Conservation (phyloP, 169 alveolate species). For the Plasmodium vivax region DNA sequence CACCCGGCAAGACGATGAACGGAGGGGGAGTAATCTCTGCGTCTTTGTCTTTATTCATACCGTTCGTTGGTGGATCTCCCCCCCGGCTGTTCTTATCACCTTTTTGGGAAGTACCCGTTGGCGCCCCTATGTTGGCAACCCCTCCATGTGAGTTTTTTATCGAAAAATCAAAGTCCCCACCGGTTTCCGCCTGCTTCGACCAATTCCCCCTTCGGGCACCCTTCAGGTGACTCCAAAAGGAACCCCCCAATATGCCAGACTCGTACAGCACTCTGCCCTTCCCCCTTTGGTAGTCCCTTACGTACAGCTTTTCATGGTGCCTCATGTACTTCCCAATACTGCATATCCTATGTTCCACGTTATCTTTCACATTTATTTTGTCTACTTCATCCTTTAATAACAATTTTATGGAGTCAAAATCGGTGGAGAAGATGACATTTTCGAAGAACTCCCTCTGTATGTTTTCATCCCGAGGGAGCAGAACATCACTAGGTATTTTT, state of each 20-base stretch:
- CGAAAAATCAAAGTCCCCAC: neutral
- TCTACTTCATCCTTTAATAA: conserved; percentile 32
- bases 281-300: neutral
- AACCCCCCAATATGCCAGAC: neutral
- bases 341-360: conserved; percentile 3
- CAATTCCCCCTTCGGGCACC: neutral
- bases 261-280: conserved; percentile 2
- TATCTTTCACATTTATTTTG: conserved; percentile 10
- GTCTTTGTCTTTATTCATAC: neutral
- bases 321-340: conserved; percentile 4
- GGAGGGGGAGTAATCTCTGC: neutral
- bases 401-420: neutral
- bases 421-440: conserved; percentile 17
- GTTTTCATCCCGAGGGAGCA: conserved; percentile 37
- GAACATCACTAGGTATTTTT: neutral
- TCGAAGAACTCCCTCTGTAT: conserved; percentile 19
- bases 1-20: neutral
- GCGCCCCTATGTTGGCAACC: neutral
- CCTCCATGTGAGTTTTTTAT: neutral
- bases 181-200: neutral
- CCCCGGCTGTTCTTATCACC: neutral
- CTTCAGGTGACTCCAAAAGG: neutral
- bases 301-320: conserved; percentile 24
- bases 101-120: neutral
- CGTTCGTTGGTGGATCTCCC: neutral